A percentile compares a stretch with the other conserved stretches of the same genome.
These are phyloP conservation scores for Xylaria cubensis DNA, from an alignment of 495 filamentous ascomycete species.

Conservation along the genomic window DNA sequence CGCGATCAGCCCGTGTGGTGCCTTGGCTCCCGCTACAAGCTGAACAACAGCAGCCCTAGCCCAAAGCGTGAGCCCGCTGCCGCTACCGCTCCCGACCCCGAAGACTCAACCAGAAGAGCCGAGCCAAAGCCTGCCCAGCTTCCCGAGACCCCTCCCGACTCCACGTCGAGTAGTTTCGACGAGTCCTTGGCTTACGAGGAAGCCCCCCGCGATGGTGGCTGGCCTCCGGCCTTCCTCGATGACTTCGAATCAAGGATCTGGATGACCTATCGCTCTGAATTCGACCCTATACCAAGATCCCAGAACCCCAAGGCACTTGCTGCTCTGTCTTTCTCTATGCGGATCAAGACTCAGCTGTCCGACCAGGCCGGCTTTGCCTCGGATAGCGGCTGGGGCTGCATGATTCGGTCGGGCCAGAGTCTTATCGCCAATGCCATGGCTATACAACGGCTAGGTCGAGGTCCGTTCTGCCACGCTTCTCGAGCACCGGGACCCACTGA, in stretches of 20 bases:
- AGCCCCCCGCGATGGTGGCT: constrained; percentile 63
- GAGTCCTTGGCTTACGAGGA: constrained; percentile 57
- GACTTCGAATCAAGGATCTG: constrained; percentile 95
- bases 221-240: constrained; percentile 85
- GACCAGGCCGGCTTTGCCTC: constrained; percentile 87
- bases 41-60: constrained; percentile 41
- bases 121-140: constrained; percentile 30
- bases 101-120: constrained; percentile 25
- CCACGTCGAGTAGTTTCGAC: constrained; percentile 54
- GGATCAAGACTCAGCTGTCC: constrained; percentile 78
- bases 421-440: constrained; percentile 85
- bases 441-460: constrained; percentile 77
- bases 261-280: constrained; percentile 95
- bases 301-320: constrained; percentile 70
- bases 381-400: constrained; percentile 97
- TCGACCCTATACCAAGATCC: constrained; percentile 80
- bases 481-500: not conserved
- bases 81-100: constrained; percentile 7
- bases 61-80: constrained; percentile 37
- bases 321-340: constrained; percentile 85
- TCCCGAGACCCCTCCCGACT: constrained; percentile 55
- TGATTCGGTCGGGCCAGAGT: constrained; percentile 97
- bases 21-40: constrained; percentile 77
- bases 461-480: constrained; percentile 52
- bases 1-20: constrained; percentile 83